Evolutionary conservation across 176 grass and related monocot species (phyloP).

Genomic region (Chloris gayana): DNA sequence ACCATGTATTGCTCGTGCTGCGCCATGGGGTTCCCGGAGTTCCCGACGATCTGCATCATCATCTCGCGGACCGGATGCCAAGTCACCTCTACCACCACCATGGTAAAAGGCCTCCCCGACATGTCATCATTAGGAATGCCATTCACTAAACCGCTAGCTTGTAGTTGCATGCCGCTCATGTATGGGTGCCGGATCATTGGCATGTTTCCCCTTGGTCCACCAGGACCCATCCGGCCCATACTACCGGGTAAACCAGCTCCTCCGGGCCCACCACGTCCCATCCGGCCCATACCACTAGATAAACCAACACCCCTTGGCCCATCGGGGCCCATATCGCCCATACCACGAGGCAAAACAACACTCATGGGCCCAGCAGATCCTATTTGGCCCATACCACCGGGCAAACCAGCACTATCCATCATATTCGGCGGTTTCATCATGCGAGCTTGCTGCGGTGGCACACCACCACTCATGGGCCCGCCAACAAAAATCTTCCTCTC

Average conservation of each 20-base stretch:
- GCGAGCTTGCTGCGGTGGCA: constrained; percentile 13
- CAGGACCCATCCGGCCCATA: not conserved
- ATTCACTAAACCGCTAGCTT: no score
- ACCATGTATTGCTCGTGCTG: not conserved
- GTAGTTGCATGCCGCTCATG: not conserved
- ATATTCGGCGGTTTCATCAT: constrained; percentile 41
- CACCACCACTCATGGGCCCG: constrained; percentile 16
- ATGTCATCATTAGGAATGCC: constrained; percentile 11
- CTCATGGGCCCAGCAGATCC: no score
- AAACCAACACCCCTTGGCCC: no score
- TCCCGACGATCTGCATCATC: no score
- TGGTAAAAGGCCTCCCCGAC: not conserved
- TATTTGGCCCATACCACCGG: no score
- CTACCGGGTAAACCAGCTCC: constrained; percentile 15
- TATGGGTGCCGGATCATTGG: constrained; percentile 26
- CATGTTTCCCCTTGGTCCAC: constrained; percentile 5
- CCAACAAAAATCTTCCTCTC: not conserved
- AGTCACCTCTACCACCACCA: no score
- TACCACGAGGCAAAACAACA: no score
- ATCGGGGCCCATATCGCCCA: no score
- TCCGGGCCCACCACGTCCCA: not conserved
- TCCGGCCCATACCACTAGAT: not conserved
- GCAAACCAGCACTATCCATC: no score
- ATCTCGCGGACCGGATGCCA: not conserved
- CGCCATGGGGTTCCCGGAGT: no score